A percentile compares a stretch with the other conserved stretches of the same genome.
phyloP scores from a whole-genome alignment of 2,329 filamentous ascomycete genomes.

The Cryphonectria naterciae region DNA sequence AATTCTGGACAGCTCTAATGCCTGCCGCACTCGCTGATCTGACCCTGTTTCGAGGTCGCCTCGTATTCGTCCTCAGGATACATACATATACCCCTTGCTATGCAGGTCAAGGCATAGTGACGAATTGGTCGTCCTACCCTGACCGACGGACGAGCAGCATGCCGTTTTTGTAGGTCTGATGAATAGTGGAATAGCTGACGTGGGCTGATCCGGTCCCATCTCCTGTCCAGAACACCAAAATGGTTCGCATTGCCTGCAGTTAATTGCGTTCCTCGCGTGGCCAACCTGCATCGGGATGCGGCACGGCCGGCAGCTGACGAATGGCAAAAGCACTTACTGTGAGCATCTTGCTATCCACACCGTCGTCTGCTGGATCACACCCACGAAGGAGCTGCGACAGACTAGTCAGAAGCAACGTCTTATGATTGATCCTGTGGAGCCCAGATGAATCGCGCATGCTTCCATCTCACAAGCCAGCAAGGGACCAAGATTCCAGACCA shows the following conservation, averaged over 20 bases:
- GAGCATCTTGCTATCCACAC: neutral
- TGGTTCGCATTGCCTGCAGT: neutral
- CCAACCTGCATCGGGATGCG: neutral
- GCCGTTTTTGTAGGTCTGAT: neutral
- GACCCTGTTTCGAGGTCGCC: neutral
- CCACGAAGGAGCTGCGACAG: neutral
- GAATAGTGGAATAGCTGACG: neutral
- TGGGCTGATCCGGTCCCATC: neutral
- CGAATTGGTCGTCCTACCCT: neutral
- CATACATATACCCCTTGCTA: neutral
- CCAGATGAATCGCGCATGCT: neutral
- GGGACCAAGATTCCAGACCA: neutral
- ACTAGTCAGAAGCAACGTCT: neutral
- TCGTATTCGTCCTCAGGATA: neutral
- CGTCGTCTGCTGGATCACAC: neutral
- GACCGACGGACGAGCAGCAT: neutral
- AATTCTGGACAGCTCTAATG: neutral
- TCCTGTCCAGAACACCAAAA: neutral
- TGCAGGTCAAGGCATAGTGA: neutral
- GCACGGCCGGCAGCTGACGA: neutral
- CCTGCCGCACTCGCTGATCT: neutral
- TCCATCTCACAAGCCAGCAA: neutral
- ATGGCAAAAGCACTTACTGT: neutral
- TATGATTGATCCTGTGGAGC: slow-evolving; percentile 1
- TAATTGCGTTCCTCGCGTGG: neutral